Base-by-base conservation (phyloP, 352 stramenopile genomes). In the Phytopythium chamaehyphon region DNA sequence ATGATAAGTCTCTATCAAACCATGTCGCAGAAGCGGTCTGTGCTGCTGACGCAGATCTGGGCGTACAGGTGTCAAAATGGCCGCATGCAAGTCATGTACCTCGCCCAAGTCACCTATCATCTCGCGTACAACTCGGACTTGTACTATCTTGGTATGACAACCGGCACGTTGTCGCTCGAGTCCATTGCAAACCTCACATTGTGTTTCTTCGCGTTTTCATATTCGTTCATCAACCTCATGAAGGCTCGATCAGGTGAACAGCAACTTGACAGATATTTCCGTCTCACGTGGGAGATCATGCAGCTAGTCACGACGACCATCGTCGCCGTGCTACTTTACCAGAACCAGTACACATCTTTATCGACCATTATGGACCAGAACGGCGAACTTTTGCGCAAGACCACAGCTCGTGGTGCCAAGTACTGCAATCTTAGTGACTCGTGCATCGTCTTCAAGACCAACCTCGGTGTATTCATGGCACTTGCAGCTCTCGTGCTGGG, bases 391-490 rank as follows among this genome's bases (percentile, higher is more conserved):
- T 22, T 68, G 31, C 60, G 60, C 23, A 52, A 48, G 46, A 64
- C 55, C 0, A 61, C 60, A 5, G 35, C 19, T 18, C 50, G 51
- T 14, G 60, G 60, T 11, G 55, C 55, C 7, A 63, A 64, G 22
- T 64, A 57, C 18, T 64, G 60, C n/a, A 57, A 57, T 5, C 51
- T 68, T 1, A 51, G 59, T 18, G 60, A 68, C 35, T 68, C 60
- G 18, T 68, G 60, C 55, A 47, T 61, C 21, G 55, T 68, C 0
- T 68, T 68, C 38, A 68, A 49, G 2, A 42, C 51, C 36, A 65
- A 69, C 35, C 56, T 69, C 33, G 53, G 51, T 0, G 59, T 69
- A 7, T 43, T 59, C 11, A 28, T 65, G 24, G 57, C 61, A 47
- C 15, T 62, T 10, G 59, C 60, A 11, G 66, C 61, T 1, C n/a